Base-by-base conservation (phyloP, 1,284 basidiomycete species). In the Coniophora puteana region DNA sequence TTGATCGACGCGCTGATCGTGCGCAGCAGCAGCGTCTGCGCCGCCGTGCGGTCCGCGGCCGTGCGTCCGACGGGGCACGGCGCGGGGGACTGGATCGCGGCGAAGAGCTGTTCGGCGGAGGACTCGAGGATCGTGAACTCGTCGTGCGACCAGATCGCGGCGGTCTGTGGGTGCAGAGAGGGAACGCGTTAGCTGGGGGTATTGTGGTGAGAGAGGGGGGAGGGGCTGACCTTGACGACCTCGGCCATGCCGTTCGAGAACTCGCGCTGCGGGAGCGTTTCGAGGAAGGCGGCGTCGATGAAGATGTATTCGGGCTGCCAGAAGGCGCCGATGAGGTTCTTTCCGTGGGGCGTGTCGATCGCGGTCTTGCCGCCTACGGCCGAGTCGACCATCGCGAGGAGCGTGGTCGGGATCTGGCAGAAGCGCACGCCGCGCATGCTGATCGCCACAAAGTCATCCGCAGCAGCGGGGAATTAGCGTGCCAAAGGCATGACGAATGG, bases 171-270 rank as follows among this genome's bases (percentile, higher is more conserved):
- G 10, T n/a, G 10, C 13, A n/a, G 18, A 51, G 40, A 40, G 39
- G 28, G 38, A 28, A 27, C 24, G 26, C 30, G 20, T 18, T 38
- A 36, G 41, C 37, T 44, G 28, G 22, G 39, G 27, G 28, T 33
- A 41, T 42, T 33, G 17, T 35, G 41, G 8, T 32, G 26, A 37
- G 13, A 36, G 14, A 45, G 40, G 12, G 25, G 37, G 12, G 62
- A 69, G 51, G 18, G 10, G 45, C 45, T 21, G 45, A 89, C 92
- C 78, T 98, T 99, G 64, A 99, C 83, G 4, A 98, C 89, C 64
- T 99, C 95, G 2, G 96, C 94, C 91, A 99, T 97, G 34, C 95
- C 95, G 59, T 99, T 99, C 31, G 91, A 89, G 52, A 98, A 94
- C 63, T 99, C 96, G 47, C 96, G 76, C 31, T 83, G 68, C 0